Percentiles rank a stretch among this genome's conserved stretches.
Evolutionary conservation across 495 filamentous ascomycete genomes (phyloP).

Genomic region (Penicillium bovifimosum): DNA sequence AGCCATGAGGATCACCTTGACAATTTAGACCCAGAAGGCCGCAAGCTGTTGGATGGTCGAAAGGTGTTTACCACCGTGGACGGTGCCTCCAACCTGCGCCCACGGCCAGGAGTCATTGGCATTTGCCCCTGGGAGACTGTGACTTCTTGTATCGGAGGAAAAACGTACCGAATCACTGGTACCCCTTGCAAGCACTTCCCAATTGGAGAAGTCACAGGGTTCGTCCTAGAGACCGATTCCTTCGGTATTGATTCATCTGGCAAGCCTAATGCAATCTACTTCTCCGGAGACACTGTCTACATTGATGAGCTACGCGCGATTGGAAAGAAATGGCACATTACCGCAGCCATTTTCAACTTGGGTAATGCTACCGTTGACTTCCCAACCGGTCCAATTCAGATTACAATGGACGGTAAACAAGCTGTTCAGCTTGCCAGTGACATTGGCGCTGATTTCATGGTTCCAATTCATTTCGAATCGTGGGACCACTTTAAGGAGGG

Average conservation of each 20-base stretch:
- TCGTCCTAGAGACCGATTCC: conserved; percentile 33
- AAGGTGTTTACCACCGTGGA: conserved; percentile 47
- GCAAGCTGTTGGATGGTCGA: conserved; percentile 43
- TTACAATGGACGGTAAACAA: conserved; percentile 48
- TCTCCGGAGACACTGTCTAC: conserved; percentile 52
- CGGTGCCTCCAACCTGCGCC: conserved; percentile 38
- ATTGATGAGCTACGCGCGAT: conserved; percentile 37
- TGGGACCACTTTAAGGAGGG: conserved; percentile 46
- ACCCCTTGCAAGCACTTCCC: conserved; percentile 45
- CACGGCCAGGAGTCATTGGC: conserved; percentile 38
- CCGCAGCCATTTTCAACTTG: conserved; percentile 26
- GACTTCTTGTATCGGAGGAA: conserved; percentile 18
- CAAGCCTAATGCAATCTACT: conserved; percentile 47
- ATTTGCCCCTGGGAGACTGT: conserved; percentile 28
- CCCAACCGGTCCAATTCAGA: conserved; percentile 30
- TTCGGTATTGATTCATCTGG: conserved; percentile 39
- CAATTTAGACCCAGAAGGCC: conserved; percentile 43
- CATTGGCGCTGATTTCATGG: conserved; percentile 38
- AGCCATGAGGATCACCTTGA: conserved; percentile 53
- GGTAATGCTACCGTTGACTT: conserved; percentile 23
- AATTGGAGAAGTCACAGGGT: conserved; percentile 44
- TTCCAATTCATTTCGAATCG: conserved; percentile 50
- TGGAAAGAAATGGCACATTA: conserved; percentile 16
- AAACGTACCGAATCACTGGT: conserved; percentile 27
- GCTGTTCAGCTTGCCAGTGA: conserved; percentile 37